These are phyloP conservation scores for Saccharomycopsis sp. DNA, from an alignment of 805 yeast genomes.

Conservation along the genomic window DNA sequence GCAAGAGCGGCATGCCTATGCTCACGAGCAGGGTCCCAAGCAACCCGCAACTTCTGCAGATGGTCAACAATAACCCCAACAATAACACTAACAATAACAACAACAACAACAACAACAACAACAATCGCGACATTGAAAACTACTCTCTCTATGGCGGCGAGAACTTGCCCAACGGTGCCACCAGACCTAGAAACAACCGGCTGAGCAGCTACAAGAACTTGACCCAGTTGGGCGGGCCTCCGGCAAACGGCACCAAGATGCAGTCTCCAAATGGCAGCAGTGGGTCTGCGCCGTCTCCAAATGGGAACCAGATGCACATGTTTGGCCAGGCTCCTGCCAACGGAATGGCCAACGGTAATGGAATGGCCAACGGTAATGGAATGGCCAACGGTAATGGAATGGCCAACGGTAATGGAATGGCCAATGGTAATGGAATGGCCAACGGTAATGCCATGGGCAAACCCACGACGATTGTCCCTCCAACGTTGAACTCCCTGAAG, in stretches of 20 bases:
- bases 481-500: not conserved
- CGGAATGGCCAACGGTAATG: not conserved
- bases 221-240: not conserved
- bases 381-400: not conserved
- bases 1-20: conserved; percentile 29
- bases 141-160: conserved; percentile 19
- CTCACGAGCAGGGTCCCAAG: not conserved
- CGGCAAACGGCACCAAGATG: not conserved
- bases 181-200: conserved; percentile 9
- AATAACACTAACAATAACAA: not conserved
- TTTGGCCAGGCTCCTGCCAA: not conserved
- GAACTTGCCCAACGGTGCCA: conserved; percentile 11
- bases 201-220: conserved; percentile 15
- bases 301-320: conserved; percentile 1
- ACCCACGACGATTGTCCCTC: not conserved
- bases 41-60: not conserved
- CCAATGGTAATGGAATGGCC: not conserved
- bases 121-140: conserved; percentile 14
- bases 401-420: not conserved
- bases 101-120: not conserved
- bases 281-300: not conserved
- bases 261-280: conserved; percentile 3
- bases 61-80: not conserved
- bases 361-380: not conserved
- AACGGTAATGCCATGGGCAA: not conserved